Conservation (phyloP, 345 rosid genomes). For the Moricandia moricandioides region DNA sequence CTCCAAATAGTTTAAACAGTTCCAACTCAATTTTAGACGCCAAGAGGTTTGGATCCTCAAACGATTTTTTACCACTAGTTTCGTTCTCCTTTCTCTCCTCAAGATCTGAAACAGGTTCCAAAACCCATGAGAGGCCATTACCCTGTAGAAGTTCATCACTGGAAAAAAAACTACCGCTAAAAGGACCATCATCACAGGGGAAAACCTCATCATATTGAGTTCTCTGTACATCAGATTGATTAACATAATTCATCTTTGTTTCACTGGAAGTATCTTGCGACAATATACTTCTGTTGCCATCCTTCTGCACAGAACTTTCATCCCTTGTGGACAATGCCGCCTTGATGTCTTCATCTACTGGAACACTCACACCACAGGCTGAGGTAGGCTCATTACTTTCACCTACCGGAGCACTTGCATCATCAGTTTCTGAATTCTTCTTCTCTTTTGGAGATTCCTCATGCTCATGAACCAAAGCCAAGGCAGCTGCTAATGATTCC, state of each 20-base stretch:
- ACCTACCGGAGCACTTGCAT: constrained; percentile 27
- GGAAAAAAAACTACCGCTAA: constrained; percentile 59
- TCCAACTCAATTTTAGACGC: constrained; percentile 74
- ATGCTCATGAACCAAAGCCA: constrained; percentile 59
- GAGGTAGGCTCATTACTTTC: constrained; percentile 28
- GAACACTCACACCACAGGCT: constrained; percentile 22
- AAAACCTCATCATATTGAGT: constrained; percentile 44
- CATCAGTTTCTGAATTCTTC: constrained; percentile 43
- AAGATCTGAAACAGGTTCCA: constrained; percentile 54
- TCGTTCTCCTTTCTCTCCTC: constrained; percentile 24
- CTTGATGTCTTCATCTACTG: constrained; percentile 24
- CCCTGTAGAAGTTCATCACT: constrained; percentile 94
- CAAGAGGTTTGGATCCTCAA: constrained; percentile 51
- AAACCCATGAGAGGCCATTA: constrained; percentile 85
- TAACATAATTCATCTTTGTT: constrained; percentile 28
- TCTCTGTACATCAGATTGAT: constrained; percentile 40
- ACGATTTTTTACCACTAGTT: not conserved
- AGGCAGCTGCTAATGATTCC: constrained; percentile 80
- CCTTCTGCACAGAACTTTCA: constrained; percentile 24
- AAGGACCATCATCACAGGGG: constrained; percentile 57
- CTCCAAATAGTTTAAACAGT: constrained; percentile 81
- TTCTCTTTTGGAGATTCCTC: constrained; percentile 37
- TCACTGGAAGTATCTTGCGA: constrained; percentile 29
- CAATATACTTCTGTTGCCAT: constrained; percentile 13
- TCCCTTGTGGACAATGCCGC: not conserved